Evolutionary conservation across 2,329 filamentous ascomycete genomes (phyloP), one percentile per base, ranked within the genome.

Genomic region (Colletotrichum godetiae): DNA sequence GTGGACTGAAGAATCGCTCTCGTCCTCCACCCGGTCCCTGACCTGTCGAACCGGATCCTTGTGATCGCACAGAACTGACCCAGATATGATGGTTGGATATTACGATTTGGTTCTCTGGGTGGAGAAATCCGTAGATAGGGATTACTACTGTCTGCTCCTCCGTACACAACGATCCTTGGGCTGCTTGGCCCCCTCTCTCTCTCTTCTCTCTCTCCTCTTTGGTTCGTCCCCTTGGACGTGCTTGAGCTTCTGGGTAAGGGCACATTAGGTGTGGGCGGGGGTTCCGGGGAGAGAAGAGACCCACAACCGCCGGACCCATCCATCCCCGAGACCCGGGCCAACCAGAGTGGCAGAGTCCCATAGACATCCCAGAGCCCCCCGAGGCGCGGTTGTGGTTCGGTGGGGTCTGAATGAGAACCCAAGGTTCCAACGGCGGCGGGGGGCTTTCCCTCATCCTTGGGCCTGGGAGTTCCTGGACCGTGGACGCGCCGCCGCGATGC

Each of bases 251-350:
- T 49, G 42, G 42, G 42, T 49, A 49, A 49, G 42, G 42, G 42
- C 19, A 49, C 42, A 19, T 49, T 49, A 49, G 42, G 15, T 49
- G 42, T 49, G 42, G 46, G 68, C 62, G 68, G 68, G 60, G 68
- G 56, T n/a, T 31, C 33, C n/a, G 19, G 15, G 15, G 55, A 42
- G 13, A 42, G 37, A 42, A 13, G 37, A 56, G 33, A n/a, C 19
- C 68, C 46, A 68, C 57, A 49, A 13, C 12, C 33, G 12, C 13
- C 57, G 53, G 64, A 58, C 31, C 56, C 53, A 68, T 53, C 33
- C 37, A 58, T 11, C 65, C 35, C 42, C 66, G 53, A 12, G 15
- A 64, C 29, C 33, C 59, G 59, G 33, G 33, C 70, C 66, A 72
- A 69, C 66, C 37, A 69, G 53, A 31, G 37, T 11, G 33, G 31